Conservation (phyloP, 495 filamentous ascomycete genomes). For the Corynascus novoguineensis region DNA sequence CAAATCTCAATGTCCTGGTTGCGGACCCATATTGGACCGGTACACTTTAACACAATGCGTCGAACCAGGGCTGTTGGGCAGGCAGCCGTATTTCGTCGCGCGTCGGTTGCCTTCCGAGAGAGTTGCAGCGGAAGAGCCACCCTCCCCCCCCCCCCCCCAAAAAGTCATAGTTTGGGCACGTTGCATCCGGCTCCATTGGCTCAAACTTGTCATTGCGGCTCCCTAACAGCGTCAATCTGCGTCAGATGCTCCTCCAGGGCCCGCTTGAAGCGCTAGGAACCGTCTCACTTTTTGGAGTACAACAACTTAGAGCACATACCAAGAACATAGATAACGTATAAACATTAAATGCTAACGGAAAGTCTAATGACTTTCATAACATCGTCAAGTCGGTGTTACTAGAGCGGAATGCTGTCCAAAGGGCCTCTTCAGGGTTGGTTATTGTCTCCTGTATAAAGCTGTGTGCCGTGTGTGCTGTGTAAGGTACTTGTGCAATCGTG, state of each 20-base stretch:
- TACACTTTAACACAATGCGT: neutral
- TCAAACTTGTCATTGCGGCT: neutral
- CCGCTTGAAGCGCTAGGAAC: neutral
- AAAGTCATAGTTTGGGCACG: neutral
- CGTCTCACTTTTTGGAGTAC: neutral
- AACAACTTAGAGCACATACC: too few species aligned
- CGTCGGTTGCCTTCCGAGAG: neutral
- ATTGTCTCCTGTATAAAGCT: too few species aligned
- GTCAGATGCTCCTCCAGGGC: neutral
- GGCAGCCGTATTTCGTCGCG: conserved; percentile 4
- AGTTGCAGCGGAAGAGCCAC: neutral
- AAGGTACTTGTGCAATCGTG: too few species aligned
- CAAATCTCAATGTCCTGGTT: neutral
- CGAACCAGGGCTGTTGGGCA: neutral
- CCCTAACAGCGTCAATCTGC: neutral
- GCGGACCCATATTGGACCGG: neutral
- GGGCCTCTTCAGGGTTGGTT: too few species aligned
- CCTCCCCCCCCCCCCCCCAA: too few species aligned
- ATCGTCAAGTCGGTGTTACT: too few species aligned
- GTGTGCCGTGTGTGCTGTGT: too few species aligned
- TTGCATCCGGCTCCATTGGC: conserved; percentile 6
- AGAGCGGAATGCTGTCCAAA: too few species aligned
- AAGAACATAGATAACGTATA: too few species aligned
- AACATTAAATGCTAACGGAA: too few species aligned
- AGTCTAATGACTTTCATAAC: too few species aligned